Conservation (phyloP, 2,329 filamentous ascomycete genomes). For the Colletotrichum lindemuthianum region DNA sequence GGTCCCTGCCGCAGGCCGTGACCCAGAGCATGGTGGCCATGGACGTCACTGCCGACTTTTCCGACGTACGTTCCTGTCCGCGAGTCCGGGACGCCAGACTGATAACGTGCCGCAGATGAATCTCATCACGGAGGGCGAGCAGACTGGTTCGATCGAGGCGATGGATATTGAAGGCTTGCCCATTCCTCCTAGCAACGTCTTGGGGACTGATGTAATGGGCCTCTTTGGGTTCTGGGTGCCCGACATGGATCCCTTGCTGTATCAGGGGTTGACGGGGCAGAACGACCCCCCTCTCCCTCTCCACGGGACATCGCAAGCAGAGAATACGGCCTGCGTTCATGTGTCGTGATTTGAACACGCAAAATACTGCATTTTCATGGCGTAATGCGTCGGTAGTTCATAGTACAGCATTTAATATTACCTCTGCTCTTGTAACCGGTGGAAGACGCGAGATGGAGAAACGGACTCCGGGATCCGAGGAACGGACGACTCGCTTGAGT, state of each 20-base stretch:
- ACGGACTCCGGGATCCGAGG: conserved; percentile 3
- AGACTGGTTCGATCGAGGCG: conserved; percentile 17
- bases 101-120: not conserved
- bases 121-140: not conserved
- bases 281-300: not conserved
- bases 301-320: not conserved
- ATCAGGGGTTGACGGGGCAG: conserved; percentile 1
- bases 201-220: conserved; percentile 42
- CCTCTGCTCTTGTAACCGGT: no score
- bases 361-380: no score
- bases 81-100: not conserved
- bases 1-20: conserved; percentile 1
- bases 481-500: not conserved
- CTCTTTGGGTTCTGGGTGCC: conserved; percentile 40
- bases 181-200: conserved; percentile 7
- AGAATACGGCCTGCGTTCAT: not conserved
- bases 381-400: no score
- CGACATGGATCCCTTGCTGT: conserved; percentile 38
- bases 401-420: no score
- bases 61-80: not conserved
- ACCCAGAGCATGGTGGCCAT: not conserved
- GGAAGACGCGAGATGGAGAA: not conserved
- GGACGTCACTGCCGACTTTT: not conserved
- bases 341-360: no score
- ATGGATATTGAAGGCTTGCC: conserved; percentile 29